Percentiles rank a stretch among this genome's conserved stretches.
phyloP scores from a whole-genome alignment of 768 basidiomycete species.

The Baorangia bicolor region DNA sequence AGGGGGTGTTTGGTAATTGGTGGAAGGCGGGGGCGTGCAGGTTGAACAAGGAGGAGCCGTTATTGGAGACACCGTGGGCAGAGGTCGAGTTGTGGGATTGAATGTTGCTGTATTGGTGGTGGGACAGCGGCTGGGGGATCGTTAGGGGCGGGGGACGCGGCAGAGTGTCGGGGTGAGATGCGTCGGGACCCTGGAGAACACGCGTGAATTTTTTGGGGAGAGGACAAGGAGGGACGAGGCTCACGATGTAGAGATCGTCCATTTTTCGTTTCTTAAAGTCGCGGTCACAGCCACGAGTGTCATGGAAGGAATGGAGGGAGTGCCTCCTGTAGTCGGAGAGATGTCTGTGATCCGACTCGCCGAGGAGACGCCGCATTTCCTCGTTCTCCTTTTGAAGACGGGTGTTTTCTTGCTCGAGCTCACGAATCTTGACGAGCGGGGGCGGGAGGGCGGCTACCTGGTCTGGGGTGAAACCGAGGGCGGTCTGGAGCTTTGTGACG shows the following conservation, averaged over 20 bases:
- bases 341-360: constrained; percentile 42
- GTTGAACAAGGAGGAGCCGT: constrained; percentile 46
- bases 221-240: neutral
- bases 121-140: constrained; percentile 53
- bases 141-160: constrained; percentile 56
- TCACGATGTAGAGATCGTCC: constrained; percentile 58
- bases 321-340: constrained; percentile 49
- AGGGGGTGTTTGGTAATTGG: constrained; percentile 66
- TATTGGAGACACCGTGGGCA: constrained; percentile 37
- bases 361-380: constrained; percentile 65
- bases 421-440: constrained; percentile 71
- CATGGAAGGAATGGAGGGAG: constrained; percentile 47
- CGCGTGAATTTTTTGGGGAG: neutral
- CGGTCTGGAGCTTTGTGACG: constrained; percentile 79
- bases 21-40: constrained; percentile 58
- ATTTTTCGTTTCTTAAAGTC: constrained; percentile 64
- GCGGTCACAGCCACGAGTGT: constrained; percentile 50
- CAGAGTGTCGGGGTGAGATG: constrained; percentile 37
- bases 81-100: constrained; percentile 42
- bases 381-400: constrained; percentile 72
- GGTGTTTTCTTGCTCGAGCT: constrained; percentile 79
- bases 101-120: constrained; percentile 49
- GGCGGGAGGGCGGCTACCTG: constrained; percentile 73
- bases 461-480: constrained; percentile 69
- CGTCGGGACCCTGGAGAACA: constrained; percentile 44